These are phyloP conservation scores for Xylaria sp. DNA, from an alignment of 2,329 filamentous ascomycete genomes.

Conservation along the genomic window DNA sequence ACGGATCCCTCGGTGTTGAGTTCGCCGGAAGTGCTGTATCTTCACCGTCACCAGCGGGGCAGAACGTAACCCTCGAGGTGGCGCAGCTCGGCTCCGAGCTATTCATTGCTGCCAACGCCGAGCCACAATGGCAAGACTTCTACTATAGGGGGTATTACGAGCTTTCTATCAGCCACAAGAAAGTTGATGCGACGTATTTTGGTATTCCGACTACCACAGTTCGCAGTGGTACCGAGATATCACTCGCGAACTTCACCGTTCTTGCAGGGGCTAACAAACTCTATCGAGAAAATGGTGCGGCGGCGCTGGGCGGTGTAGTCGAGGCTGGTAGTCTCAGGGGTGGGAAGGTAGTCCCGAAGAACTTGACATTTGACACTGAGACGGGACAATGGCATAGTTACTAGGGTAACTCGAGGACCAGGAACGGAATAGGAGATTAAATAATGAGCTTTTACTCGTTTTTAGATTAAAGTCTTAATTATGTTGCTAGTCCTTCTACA, in stretches of 20 bases:
- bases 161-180: constrained; percentile 62
- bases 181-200: constrained; percentile 67
- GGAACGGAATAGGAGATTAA: too few species aligned
- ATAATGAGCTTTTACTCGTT: too few species aligned
- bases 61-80: constrained; percentile 62
- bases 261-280: constrained; percentile 65
- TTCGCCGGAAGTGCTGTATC: constrained; percentile 68
- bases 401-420: neutral
- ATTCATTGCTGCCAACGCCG: constrained; percentile 60
- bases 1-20: constrained; percentile 60
- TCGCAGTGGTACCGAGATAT: constrained; percentile 67
- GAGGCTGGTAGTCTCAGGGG: constrained; percentile 61
- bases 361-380: constrained; percentile 70
- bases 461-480: too few species aligned
- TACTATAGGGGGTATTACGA: constrained; percentile 75
- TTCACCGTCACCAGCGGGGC: constrained; percentile 65
- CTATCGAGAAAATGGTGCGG: constrained; percentile 41
- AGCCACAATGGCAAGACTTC: constrained; percentile 71
- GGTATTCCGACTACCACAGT: constrained; percentile 58
- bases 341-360: constrained; percentile 42
- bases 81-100: constrained; percentile 58
- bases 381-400: constrained; percentile 42
- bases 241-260: constrained; percentile 71
- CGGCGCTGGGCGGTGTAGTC: constrained; percentile 41
- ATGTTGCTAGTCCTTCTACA: too few species aligned